Evolutionary conservation across 768 basidiomycete species (phyloP).

Genomic region (Calocybe gangraenosa): DNA sequence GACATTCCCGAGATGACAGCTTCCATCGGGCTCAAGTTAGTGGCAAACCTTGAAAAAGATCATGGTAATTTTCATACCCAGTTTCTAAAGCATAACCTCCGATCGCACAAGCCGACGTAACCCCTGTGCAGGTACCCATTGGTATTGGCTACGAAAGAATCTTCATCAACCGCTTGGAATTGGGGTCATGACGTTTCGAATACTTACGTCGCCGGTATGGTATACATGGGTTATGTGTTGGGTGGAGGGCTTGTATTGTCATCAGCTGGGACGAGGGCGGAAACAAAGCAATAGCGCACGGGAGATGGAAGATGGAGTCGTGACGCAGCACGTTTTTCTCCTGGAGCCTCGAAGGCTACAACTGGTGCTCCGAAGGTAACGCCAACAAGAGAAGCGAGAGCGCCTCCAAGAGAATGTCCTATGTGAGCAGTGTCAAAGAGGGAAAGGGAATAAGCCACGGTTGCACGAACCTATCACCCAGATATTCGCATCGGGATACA

Average conservation of each 20-base stretch:
- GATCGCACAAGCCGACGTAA: conserved; percentile 45
- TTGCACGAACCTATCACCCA: conserved; percentile 75
- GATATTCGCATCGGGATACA: conserved; percentile 87
- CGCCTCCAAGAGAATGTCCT: conserved; percentile 81
- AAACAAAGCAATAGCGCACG: conserved; percentile 36
- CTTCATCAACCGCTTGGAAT: not conserved
- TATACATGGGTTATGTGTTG: conserved; percentile 85
- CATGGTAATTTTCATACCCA: conserved; percentile 33
- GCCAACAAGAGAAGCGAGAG: conserved; percentile 79
- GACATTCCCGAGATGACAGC: conserved; percentile 86
- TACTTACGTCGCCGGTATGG: conserved; percentile 76
- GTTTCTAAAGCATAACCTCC: conserved; percentile 84
- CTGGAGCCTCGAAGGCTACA: conserved; percentile 86
- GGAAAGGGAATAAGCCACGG: not conserved
- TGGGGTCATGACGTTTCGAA: not conserved
- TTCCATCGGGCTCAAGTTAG: no score
- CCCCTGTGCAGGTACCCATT: conserved; percentile 78
- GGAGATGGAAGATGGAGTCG: conserved; percentile 87
- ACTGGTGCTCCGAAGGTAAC: conserved; percentile 90
- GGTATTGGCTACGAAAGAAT: conserved; percentile 66
- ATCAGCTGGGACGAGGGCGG: not conserved
- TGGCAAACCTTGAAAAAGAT: conserved; percentile 1
- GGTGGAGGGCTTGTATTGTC: conserved; percentile 48
- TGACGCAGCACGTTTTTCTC: conserved; percentile 62
- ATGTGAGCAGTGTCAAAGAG: not conserved